Conservation (phyloP, 2,329 filamentous ascomycete species). For the Fusarium sp. region DNA sequence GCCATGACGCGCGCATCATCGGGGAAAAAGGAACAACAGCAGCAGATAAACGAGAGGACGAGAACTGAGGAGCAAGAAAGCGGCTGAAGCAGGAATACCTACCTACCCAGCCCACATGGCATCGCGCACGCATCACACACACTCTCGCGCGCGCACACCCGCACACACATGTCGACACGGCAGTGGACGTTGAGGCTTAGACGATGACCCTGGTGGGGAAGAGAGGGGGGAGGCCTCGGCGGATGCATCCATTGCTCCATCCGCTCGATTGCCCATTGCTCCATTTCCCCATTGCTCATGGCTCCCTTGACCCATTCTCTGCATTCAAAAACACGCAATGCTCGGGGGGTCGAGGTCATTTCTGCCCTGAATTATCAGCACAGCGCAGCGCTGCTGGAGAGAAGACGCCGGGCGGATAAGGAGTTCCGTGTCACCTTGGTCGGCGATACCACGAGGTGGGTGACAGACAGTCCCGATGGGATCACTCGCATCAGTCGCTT, state of each 20-base stretch:
- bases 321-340: slow-evolving; percentile 3
- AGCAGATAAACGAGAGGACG: neutral
- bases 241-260: slow-evolving; percentile 28
- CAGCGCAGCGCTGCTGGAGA: neutral
- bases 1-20: neutral
- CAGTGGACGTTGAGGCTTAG: slow-evolving; percentile 41
- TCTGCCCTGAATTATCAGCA: neutral
- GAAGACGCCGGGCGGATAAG: neutral
- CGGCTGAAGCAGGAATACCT: neutral
- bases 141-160: neutral
- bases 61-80: neutral
- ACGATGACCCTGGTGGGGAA: slow-evolving; percentile 35
- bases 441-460: neutral
- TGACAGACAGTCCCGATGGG: neutral
- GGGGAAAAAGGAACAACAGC: neutral
- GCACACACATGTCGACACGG: slow-evolving; percentile 39
- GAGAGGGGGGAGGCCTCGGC: slow-evolving; percentile 34
- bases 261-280: slow-evolving; percentile 12
- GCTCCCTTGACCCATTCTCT: neutral
- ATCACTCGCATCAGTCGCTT: neutral
- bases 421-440: neutral
- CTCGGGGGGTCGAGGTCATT: neutral
- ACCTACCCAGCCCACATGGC: slow-evolving; percentile 20
- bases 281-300: slow-evolving; percentile 12
- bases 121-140: slow-evolving; percentile 5